A percentile compares a stretch with the other conserved stretches of the same genome.
Evolutionary conservation across 768 basidiomycete genomes (phyloP).

Genomic region (Mrakia blollopis): DNA sequence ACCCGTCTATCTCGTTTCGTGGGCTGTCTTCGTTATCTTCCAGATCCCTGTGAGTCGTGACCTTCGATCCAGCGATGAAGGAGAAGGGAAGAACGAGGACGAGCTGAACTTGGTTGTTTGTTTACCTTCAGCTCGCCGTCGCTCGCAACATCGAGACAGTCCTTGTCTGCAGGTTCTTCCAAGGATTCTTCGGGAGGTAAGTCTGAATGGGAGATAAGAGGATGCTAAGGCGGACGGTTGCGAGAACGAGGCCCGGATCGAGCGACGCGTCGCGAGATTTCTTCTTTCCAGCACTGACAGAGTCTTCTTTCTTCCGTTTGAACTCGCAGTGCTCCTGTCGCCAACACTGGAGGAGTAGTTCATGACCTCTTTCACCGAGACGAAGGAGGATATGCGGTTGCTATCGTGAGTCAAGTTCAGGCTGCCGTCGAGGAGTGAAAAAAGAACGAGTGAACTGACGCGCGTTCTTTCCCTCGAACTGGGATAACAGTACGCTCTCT

Average conservation of each 20-base stretch:
- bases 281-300: no score
- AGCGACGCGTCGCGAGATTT: no score
- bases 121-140: not conserved
- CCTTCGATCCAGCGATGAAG: not conserved
- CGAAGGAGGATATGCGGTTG: not conserved
- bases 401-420: not conserved
- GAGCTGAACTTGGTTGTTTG: not conserved
- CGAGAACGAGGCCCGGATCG: no score
- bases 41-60: not conserved
- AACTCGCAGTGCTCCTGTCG: not conserved
- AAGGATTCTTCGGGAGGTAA: not conserved
- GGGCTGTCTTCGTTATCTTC: not conserved
- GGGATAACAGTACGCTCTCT: not conserved
- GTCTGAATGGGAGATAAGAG: no score
- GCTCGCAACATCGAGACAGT: not conserved
- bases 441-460: not conserved
- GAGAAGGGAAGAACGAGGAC: not conserved
- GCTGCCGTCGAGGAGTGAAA: no score
- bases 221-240: no score
- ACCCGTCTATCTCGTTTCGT: not conserved
- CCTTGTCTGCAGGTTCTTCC: not conserved
- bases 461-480: not conserved
- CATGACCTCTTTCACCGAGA: not conserved
- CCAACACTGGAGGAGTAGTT: not conserved
- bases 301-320: no score